Base-by-base conservation (phyloP, 2,329 filamentous ascomycete genomes). In the Colletotrichum melonis region DNA sequence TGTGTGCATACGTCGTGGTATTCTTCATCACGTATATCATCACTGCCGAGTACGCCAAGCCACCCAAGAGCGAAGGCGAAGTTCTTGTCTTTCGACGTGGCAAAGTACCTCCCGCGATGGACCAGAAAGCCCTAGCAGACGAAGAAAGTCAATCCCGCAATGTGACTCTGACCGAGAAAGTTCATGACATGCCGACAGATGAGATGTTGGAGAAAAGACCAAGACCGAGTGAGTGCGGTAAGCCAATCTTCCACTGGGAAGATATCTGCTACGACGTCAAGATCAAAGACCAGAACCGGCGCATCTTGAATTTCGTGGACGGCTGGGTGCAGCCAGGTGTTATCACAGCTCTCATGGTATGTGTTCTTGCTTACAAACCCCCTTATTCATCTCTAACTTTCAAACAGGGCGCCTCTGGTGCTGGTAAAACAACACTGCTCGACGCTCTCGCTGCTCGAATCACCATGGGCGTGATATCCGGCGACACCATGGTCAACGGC, bases 281-380 rank as follows among this genome's bases (percentile, higher is more conserved):
- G 76, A 93, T 94, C 79, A 94, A 94, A 81, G 86, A 85, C 2
- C 88, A 93, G 74, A 81, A 86, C 6, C 88, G 92, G 11, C 88
- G 91, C 46, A 89, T 95, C 76, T 82, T 95, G 59, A 90, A 95
- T 76, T 86, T 93, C 63, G 91, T 95, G 3, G 91, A 94, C 78
- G 93, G 93, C 6, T 95, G 92, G 91, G 92, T 95, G 69, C 93
- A 93, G 79, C 93, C 93, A 8, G 93, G 93, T 54, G 92, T 91
- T 19, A 83, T 93, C 35, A 95, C 93, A 7, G 93, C 92, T 28
- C 85, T 94, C 1, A 94, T 94, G 92, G 91, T 82, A 81, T 87
- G 54, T 86, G 22, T 6, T 11, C 3, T n/a, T 6, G 8, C 5
- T 24, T 19, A 7, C 32, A 19, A 0, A 6, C 5, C 9, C 26